Evolutionary conservation across 2,329 filamentous ascomycete species (phyloP).

Genomic region (Alternaria rosae): DNA sequence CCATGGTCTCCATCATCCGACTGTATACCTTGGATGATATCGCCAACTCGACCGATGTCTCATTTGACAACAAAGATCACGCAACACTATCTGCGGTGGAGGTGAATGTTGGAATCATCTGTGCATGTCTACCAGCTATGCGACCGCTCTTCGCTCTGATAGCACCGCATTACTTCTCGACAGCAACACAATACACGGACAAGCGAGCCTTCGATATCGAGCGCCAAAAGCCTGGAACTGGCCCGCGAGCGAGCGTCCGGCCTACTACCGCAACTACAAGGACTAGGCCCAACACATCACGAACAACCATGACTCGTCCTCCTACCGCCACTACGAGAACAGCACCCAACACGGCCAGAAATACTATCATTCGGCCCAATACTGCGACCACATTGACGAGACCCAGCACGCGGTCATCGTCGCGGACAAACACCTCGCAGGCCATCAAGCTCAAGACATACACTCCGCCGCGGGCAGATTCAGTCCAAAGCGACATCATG

Average conservation of each 20-base stretch:
- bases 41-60: constrained; percentile 37
- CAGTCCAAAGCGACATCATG: neutral
- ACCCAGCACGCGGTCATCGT: neutral
- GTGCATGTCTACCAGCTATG: constrained; percentile 47
- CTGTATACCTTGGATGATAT: constrained; percentile 40
- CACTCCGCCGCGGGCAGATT: neutral
- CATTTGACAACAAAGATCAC: constrained; percentile 43
- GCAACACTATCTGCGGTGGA: constrained; percentile 45
- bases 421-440: neutral
- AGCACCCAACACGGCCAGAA: neutral
- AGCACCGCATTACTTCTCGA: constrained; percentile 50
- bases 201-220: constrained; percentile 29
- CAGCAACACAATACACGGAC: constrained; percentile 22
- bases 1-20: constrained; percentile 44
- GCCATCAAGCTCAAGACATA: neutral
- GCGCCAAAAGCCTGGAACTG: constrained; percentile 23
- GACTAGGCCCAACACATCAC: constrained; percentile 10
- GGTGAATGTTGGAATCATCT: constrained; percentile 44
- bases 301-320: constrained; percentile 2
- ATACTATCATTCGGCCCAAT: neutral
- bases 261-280: constrained; percentile 7
- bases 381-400: neutral
- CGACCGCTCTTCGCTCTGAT: constrained; percentile 44
- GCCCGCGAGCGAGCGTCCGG: constrained; percentile 15
- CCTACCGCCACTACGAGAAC: neutral